Conservation (phyloP, 805 yeast genomes). For the Brettanomyces sp. region DNA sequence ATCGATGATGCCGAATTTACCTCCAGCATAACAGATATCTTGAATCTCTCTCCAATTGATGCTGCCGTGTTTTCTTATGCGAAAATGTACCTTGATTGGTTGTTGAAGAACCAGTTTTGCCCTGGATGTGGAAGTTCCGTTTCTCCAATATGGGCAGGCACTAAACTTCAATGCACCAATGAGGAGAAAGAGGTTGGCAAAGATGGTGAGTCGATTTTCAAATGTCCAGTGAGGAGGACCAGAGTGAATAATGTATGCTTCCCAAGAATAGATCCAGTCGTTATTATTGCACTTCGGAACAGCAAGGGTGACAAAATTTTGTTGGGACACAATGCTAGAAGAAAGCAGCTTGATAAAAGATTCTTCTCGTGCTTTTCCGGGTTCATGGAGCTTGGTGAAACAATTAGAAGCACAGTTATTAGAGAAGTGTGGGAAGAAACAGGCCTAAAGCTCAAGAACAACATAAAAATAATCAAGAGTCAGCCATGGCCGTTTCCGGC, state of each 20-base stretch:
- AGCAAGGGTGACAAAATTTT: constrained; percentile 50
- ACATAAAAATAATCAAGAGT: constrained; percentile 54
- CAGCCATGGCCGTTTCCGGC: constrained; percentile 99
- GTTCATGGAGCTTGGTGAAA: constrained; percentile 91
- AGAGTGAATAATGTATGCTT: constrained; percentile 69
- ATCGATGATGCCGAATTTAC: background rate
- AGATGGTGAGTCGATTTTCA: constrained; percentile 3
- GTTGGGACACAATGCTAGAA: constrained; percentile 57
- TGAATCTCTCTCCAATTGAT: constrained; percentile 28
- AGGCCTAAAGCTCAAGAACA: constrained; percentile 46
- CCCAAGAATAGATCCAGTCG: constrained; percentile 88
- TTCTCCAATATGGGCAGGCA: constrained; percentile 60
- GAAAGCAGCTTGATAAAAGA: constrained; percentile 16
- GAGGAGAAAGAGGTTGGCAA: constrained; percentile 14
- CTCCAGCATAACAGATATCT: constrained; percentile 12
- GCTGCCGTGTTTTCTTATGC: constrained; percentile 74
- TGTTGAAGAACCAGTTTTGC: constrained; percentile 61
- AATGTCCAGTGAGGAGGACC: constrained; percentile 30
- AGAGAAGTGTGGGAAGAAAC: constrained; percentile 96
- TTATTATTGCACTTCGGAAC: constrained; percentile 72
- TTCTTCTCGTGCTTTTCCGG: constrained; percentile 90
- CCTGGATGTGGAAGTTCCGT: constrained; percentile 75
- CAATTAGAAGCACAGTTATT: constrained; percentile 77
- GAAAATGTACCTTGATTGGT: constrained; percentile 81
- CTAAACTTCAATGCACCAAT: constrained; percentile 43